phyloP scores from a whole-genome alignment of 441 rosid genomes.

The Metrosideros polymorpha region DNA sequence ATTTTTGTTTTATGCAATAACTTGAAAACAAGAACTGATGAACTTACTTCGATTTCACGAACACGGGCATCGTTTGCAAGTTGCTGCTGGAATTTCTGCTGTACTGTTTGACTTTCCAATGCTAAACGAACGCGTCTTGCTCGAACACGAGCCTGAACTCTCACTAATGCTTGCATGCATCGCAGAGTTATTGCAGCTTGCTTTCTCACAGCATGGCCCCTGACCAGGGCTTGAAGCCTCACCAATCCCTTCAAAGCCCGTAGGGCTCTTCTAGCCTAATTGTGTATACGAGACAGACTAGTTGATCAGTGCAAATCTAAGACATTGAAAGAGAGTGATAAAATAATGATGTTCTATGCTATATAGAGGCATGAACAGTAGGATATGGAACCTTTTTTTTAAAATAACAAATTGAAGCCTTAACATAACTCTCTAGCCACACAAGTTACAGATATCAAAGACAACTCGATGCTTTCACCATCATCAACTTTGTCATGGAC shows the following conservation, averaged over 20 bases:
- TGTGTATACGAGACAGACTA: background rate
- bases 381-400: background rate
- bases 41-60: slow-evolving; percentile 83
- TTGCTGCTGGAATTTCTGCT: slow-evolving; percentile 72
- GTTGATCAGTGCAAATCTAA: background rate
- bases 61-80: slow-evolving; percentile 70
- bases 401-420: background rate
- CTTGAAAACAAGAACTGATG: background rate
- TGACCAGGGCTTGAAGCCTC: slow-evolving; percentile 97
- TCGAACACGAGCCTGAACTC: slow-evolving; percentile 98
- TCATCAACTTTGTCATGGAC: background rate
- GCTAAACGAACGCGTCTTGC: slow-evolving; percentile 96
- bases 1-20: background rate
- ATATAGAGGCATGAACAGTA: background rate
- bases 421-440: background rate
- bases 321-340: background rate
- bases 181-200: slow-evolving; percentile 99
- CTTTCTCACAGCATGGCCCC: slow-evolving; percentile 98
- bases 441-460: background rate
- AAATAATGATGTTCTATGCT: background rate
- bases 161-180: slow-evolving; percentile 99
- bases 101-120: slow-evolving; percentile 72
- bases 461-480: background rate
- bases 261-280: slow-evolving; percentile 94
- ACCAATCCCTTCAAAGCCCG: slow-evolving; percentile 94